Percentiles rank a stretch among this genome's conserved stretches.
Evolutionary conservation across 176 grass and related monocot species (phyloP).

Genomic region (Areca catechu): DNA sequence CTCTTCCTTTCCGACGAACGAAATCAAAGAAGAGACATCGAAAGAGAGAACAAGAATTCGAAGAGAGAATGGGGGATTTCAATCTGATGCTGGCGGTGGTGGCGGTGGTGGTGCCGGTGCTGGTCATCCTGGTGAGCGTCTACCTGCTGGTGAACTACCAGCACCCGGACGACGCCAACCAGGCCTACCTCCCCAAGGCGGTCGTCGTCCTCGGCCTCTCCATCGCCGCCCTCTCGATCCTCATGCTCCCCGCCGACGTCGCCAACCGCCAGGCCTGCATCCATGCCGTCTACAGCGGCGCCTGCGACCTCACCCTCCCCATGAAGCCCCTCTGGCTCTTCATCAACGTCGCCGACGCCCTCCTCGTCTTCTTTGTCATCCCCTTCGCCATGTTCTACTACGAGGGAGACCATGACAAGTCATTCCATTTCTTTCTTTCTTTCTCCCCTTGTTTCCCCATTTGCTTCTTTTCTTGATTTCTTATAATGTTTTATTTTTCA

Average conservation of each 20-base stretch:
- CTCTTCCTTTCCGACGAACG: too few species aligned
- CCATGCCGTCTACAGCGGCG: slow-evolving; percentile 66
- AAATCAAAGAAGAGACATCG: too few species aligned
- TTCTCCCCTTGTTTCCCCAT: background rate
- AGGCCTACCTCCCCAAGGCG: slow-evolving; percentile 92
- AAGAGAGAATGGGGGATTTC: slow-evolving; percentile 76
- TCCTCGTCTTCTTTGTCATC: slow-evolving; percentile 93
- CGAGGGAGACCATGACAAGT: slow-evolving; percentile 99
- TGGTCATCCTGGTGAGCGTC: slow-evolving; percentile 70
- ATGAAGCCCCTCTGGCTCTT: slow-evolving; percentile 83
- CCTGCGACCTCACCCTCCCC: slow-evolving; percentile 71
- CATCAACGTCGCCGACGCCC: slow-evolving; percentile 75
- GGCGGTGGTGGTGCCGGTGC: slow-evolving; percentile 60
- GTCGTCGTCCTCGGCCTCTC: slow-evolving; percentile 86
- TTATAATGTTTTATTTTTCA: background rate
- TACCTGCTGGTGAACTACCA: slow-evolving; percentile 98
- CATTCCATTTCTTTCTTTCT: background rate
- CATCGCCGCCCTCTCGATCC: slow-evolving; percentile 84
- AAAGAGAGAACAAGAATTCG: background rate
- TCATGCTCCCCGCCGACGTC: slow-evolving; percentile 97
- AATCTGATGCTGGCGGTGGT: slow-evolving; percentile 91
- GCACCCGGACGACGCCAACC: slow-evolving; percentile 97
- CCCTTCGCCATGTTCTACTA: slow-evolving; percentile 99
- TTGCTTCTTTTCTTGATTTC: background rate
- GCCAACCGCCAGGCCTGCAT: slow-evolving; percentile 75